Evolutionary conservation across 169 alveolate genomes (phyloP).

Genomic region (Cryptosporidium parvum): DNA sequence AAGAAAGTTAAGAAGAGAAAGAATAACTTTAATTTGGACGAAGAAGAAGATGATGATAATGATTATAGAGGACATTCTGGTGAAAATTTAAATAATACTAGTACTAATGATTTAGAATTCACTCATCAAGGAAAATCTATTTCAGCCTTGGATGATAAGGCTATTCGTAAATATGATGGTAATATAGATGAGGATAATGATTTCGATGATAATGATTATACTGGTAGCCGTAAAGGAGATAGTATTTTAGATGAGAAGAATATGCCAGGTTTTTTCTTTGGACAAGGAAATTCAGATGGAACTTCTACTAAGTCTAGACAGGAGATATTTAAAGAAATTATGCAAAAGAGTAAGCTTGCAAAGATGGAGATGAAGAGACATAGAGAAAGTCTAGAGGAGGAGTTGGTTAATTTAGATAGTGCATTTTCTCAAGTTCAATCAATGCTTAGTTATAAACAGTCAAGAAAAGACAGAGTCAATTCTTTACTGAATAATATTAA

Average conservation of each 20-base stretch:
- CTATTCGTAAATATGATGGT: slow-evolving; percentile 10
- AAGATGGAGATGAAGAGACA: slow-evolving; percentile 62
- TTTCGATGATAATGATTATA: not conserved
- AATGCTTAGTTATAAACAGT: slow-evolving; percentile 25
- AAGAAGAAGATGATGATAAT: not conserved
- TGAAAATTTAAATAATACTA: not conserved
- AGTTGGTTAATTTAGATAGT: not conserved
- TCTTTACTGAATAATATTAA: not conserved
- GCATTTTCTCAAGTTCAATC: slow-evolving; percentile 55
- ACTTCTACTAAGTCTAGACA: slow-evolving; percentile 27
- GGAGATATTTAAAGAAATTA: slow-evolving; percentile 66
- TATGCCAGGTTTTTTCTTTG: slow-evolving; percentile 62
- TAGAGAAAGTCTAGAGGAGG: slow-evolving; percentile 57
- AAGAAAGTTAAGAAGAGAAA: slow-evolving; percentile 11
- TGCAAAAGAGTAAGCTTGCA: slow-evolving; percentile 54
- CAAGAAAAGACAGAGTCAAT: slow-evolving; percentile 47
- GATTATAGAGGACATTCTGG: not conserved
- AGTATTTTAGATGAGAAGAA: slow-evolving; percentile 11
- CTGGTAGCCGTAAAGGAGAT: not conserved
- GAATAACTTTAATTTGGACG: slow-evolving; percentile 36
- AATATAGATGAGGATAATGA: slow-evolving; percentile 12
- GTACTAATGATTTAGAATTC: slow-evolving; percentile 19
- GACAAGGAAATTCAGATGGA: slow-evolving; percentile 34
- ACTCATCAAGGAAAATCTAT: slow-evolving; percentile 70
- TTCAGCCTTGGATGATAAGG: slow-evolving; percentile 18